Conservation (phyloP, 2,329 filamentous ascomycete species). For the Xylaria sp. region DNA sequence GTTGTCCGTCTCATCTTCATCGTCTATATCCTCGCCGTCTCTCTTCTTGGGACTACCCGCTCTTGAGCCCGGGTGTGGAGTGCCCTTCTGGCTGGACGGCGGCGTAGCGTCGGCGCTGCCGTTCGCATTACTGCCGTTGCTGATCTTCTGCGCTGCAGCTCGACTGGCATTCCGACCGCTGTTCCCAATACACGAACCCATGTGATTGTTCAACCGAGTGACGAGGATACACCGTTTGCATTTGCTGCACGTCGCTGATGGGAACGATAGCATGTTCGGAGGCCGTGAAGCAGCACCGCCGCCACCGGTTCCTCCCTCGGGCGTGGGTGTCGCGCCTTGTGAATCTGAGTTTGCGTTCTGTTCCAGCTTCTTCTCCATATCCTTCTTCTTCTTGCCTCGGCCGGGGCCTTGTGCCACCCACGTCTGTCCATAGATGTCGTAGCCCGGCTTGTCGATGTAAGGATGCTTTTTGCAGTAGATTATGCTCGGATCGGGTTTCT, state of each 20-base stretch:
- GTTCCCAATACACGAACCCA: constrained; percentile 69
- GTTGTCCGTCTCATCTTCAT: constrained; percentile 56
- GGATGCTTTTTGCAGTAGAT: constrained; percentile 81
- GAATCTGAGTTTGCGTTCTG: constrained; percentile 46
- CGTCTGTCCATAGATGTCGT: constrained; percentile 81
- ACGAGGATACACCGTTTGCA: constrained; percentile 69
- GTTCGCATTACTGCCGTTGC: constrained; percentile 53
- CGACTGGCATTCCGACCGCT: constrained; percentile 65
- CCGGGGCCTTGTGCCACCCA: constrained; percentile 73
- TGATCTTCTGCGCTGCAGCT: constrained; percentile 65
- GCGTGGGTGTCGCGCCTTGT: constrained; percentile 42
- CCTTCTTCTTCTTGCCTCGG: constrained; percentile 79
- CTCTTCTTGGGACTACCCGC: constrained; percentile 60
- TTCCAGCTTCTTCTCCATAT: constrained; percentile 63
- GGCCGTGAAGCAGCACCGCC: constrained; percentile 46
- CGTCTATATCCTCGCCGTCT: constrained; percentile 57
- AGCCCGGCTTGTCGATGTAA: constrained; percentile 74
- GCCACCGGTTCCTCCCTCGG: constrained; percentile 47
- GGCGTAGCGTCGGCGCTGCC: constrained; percentile 59
- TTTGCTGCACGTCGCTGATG: constrained; percentile 68
- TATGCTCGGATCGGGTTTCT: constrained; percentile 66
- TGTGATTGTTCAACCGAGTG: constrained; percentile 67
- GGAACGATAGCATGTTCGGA: constrained; percentile 65
- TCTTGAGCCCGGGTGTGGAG: constrained; percentile 57
- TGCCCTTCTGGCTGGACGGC: constrained; percentile 65